Percentiles rank a stretch among this genome's conserved stretches.
These are phyloP conservation scores for Neofusicoccum kwambonambiense DNA, from an alignment of 2,329 filamentous ascomycete genomes.

Conservation along the genomic window DNA sequence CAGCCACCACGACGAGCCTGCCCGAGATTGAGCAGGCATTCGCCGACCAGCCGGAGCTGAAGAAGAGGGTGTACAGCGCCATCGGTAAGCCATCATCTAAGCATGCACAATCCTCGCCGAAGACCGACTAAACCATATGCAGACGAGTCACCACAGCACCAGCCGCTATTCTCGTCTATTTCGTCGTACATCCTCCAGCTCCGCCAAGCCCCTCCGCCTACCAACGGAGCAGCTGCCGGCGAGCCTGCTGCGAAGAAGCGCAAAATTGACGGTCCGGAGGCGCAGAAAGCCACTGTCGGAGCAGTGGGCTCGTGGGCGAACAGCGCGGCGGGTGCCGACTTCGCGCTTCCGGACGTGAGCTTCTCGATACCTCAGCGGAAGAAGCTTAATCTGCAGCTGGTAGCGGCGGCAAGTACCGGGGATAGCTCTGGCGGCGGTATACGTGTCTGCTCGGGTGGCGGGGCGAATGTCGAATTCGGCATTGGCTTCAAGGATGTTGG, in stretches of 20 bases:
- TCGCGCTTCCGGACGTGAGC: conserved; percentile 50
- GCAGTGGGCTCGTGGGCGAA: conserved; percentile 25
- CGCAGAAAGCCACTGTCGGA: background rate
- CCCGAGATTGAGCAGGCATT: conserved; percentile 27
- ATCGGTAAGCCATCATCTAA: conserved; percentile 28
- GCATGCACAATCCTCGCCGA: background rate
- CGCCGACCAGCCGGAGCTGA: conserved; percentile 33
- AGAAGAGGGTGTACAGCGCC: conserved; percentile 38
- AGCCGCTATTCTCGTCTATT: conserved; percentile 18
- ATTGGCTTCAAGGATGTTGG: conserved; percentile 50
- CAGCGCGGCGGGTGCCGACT: conserved; percentile 29
- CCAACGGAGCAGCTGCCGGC: conserved; percentile 10
- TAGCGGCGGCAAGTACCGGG: conserved; percentile 29
- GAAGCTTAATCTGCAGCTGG: conserved; percentile 61
- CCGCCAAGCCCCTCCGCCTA: background rate
- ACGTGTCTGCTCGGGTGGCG: conserved; percentile 50
- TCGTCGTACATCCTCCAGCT: conserved; percentile 20
- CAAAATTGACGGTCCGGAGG: conserved; percentile 31
- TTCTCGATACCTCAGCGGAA: conserved; percentile 63
- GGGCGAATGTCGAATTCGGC: conserved; percentile 54
- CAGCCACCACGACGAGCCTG: background rate
- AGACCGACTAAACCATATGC: background rate
- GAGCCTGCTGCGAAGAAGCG: conserved; percentile 40
- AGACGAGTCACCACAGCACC: conserved; percentile 2
- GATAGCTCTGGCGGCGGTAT: conserved; percentile 40